Conservation (phyloP, 1,139 yeast species). For the Maudiozyma humilis region DNA sequence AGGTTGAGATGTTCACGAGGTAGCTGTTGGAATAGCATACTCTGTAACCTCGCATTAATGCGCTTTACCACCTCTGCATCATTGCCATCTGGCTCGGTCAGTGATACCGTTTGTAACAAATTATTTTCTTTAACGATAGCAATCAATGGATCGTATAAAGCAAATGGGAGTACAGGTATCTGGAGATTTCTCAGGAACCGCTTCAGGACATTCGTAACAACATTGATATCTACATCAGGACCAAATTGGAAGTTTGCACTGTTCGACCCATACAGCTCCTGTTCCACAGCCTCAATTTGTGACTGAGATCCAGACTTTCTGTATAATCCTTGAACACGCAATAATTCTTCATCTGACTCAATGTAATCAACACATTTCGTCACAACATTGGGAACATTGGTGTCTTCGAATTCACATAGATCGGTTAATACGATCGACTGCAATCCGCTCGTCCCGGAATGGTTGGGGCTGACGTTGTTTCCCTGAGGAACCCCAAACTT, state of each 20-base stretch:
- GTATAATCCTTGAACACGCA: constrained; percentile 73
- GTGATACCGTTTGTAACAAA: constrained; percentile 13
- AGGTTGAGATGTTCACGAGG: constrained; percentile 64
- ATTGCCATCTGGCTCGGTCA: constrained; percentile 1
- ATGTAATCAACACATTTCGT: constrained; percentile 67
- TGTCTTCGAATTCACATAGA: constrained; percentile 47
- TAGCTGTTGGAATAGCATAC: constrained; percentile 32
- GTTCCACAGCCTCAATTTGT: constrained; percentile 29
- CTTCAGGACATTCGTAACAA: constrained; percentile 79
- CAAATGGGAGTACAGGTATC: constrained; percentile 70
- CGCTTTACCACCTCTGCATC: constrained; percentile 25
- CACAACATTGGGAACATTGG: constrained; percentile 60
- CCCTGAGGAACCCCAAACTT: constrained; percentile 32
- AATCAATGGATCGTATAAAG: constrained; percentile 59
- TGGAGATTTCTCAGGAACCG: constrained; percentile 80
- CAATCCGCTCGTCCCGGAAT: not conserved
- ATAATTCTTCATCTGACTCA: constrained; percentile 53
- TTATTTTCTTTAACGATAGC: constrained; percentile 32
- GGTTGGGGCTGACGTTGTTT: constrained; percentile 11
- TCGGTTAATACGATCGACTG: constrained; percentile 9
- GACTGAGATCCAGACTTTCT: constrained; percentile 87
- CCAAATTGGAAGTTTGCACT: constrained; percentile 14
- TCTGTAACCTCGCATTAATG: constrained; percentile 33
- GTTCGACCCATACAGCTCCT: constrained; percentile 27
- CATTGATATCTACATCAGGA: constrained; percentile 54